Conservation (phyloP, 2,329 filamentous ascomycete genomes). For the Trichoderma pleuroti region DNA sequence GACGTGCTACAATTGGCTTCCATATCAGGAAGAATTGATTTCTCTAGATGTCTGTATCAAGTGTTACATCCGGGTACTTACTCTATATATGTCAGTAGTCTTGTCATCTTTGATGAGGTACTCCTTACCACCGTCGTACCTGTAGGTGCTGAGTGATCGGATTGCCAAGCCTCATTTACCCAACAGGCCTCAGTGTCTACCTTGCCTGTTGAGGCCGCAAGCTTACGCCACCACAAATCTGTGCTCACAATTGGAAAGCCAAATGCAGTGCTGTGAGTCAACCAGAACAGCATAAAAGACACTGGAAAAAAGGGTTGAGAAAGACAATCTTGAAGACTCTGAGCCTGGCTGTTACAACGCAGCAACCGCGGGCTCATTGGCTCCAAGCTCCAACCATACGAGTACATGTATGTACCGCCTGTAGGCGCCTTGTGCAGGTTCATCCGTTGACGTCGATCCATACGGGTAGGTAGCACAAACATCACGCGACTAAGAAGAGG, state of each 20-base stretch:
- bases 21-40: neutral
- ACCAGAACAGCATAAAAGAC: neutral
- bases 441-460: neutral
- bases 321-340: neutral
- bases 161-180: neutral
- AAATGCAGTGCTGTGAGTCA: neutral
- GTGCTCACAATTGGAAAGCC: neutral
- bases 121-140: no score
- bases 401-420: neutral
- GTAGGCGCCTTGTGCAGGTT: neutral
- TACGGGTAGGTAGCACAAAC: neutral
- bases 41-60: neutral
- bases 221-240: neutral
- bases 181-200: neutral
- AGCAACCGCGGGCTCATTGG: neutral
- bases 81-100: neutral
- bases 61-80: neutral
- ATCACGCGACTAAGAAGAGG: constrained; percentile 7
- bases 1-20: neutral
- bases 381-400: neutral
- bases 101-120: neutral
- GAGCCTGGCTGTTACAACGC: neutral
- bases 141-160: no score
- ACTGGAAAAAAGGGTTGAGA: neutral
- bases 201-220: neutral